Conservation (phyloP, 1,284 basidiomycete species). For the Boletus sp. region DNA sequence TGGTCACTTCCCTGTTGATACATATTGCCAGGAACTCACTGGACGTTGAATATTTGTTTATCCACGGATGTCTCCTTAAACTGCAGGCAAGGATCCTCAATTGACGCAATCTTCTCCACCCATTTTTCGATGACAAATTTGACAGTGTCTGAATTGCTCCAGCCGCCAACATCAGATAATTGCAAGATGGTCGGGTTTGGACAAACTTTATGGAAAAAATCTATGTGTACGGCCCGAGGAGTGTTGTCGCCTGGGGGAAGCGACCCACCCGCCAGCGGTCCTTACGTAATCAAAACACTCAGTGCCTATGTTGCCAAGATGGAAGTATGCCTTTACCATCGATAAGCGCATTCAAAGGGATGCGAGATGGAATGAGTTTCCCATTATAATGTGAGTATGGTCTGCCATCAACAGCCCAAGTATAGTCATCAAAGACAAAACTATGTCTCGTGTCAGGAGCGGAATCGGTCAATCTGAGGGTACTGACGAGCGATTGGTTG, state of each 20-base stretch:
- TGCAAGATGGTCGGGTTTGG: slow-evolving; percentile 31
- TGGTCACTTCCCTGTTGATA: neutral
- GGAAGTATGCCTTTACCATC: slow-evolving; percentile 13
- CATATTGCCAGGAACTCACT: slow-evolving; percentile 19
- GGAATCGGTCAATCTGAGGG: neutral
- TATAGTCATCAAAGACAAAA: slow-evolving; percentile 41
- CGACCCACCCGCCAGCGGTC: slow-evolving; percentile 37
- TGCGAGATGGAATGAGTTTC: slow-evolving; percentile 35
- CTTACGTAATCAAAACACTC: slow-evolving; percentile 16
- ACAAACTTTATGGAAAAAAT: slow-evolving; percentile 37
- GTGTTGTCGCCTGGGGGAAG: slow-evolving; percentile 30
- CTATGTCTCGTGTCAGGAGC: slow-evolving; percentile 18
- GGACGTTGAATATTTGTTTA: slow-evolving; percentile 30
- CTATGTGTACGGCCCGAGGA: slow-evolving; percentile 34
- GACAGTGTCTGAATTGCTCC: slow-evolving; percentile 23
- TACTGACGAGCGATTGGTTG: slow-evolving; percentile 34
- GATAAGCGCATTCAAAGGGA: slow-evolving; percentile 31
- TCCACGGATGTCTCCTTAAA: slow-evolving; percentile 25
- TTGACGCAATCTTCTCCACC: slow-evolving; percentile 29
- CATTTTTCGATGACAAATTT: slow-evolving; percentile 31
- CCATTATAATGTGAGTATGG: slow-evolving; percentile 31
- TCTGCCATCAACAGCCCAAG: slow-evolving; percentile 29
- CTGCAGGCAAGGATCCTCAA: slow-evolving; percentile 35
- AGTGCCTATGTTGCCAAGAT: neutral
- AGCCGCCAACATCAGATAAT: slow-evolving; percentile 22